Base-by-base conservation (phyloP, 2,329 filamentous ascomycete species). In the Ilyonectria destructans region DNA sequence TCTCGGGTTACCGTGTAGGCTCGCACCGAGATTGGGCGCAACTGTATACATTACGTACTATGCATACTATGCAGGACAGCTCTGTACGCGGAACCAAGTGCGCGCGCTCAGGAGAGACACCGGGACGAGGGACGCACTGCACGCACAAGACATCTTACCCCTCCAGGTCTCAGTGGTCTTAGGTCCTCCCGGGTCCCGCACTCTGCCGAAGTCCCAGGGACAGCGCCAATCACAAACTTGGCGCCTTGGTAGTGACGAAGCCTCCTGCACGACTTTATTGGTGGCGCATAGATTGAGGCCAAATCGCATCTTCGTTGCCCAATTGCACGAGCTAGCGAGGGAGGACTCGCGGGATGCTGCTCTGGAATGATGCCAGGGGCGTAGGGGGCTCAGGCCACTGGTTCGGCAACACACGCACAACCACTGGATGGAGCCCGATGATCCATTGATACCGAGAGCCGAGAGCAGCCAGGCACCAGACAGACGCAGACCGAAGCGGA, bases 341-440 rank as follows among this genome's bases (percentile, higher is more conserved):
- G 26, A 51, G 26, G 59, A 23, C 31, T 31, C 33, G 23, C 35
- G 17, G 21, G 46, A 17, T 33, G 35, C 37, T 46, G 46, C 15
- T 35, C 21, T 19, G 29, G 19, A 60, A 70, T 65, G 57, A 58
- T 67, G 62, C 58, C 65, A 58, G 56, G 66, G 68, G 51, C 56
- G 33, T 67, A 75, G 69, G 68, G 58, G 74, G 74, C 65, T 75
- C 63, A 71, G 58, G 69, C 74, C 74, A 75, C 69, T 69, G 62
- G 72, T 76, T 75, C 74, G 58, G 62, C 46, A 68, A 56, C 65
- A 46, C 31, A 26, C 26, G 26, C 26, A 26, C 26, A 26, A 6
- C 26, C 5, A 26, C 57, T 45, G 62, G 65, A 45, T 51, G 58
- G 51, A 35, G 62, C 51, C 59, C n/a, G 49, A 26, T 37, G 37